Evolutionary conservation across 2,329 filamentous ascomycete species (phyloP).

Genomic region (Trichoderma semiorbis): DNA sequence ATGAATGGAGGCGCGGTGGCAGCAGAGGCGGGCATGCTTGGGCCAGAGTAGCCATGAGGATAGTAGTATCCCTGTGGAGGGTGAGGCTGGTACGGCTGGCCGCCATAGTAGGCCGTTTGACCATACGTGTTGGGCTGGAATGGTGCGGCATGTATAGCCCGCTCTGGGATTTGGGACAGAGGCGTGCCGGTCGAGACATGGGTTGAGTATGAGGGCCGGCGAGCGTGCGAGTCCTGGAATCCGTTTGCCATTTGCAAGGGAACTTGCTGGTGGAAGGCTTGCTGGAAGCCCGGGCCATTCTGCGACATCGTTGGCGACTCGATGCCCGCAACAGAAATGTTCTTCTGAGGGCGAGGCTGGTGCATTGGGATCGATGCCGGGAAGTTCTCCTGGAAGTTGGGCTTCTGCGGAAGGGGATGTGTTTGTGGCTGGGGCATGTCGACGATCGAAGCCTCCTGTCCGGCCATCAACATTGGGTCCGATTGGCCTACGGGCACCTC

Average conservation of each 20-base stretch:
- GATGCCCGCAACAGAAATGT: slow-evolving; percentile 88
- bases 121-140: slow-evolving; percentile 76
- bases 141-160: slow-evolving; percentile 82
- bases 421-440: slow-evolving; percentile 56
- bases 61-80: slow-evolving; percentile 67
- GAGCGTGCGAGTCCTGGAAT: slow-evolving; percentile 60
- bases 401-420: slow-evolving; percentile 57
- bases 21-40: slow-evolving; percentile 48
- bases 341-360: slow-evolving; percentile 91
- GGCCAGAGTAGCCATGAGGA: slow-evolving; percentile 48
- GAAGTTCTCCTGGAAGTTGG: slow-evolving; percentile 54
- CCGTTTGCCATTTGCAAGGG: slow-evolving; percentile 65
- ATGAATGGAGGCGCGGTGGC: slow-evolving; percentile 54
- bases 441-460: slow-evolving; percentile 41
- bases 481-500: slow-evolving; percentile 20
- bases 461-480: slow-evolving; percentile 19
- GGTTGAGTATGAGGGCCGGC: slow-evolving; percentile 66
- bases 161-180: slow-evolving; percentile 86
- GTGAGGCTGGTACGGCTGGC: slow-evolving; percentile 34
- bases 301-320: slow-evolving; percentile 68
- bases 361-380: slow-evolving; percentile 68
- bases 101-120: slow-evolving; percentile 55
- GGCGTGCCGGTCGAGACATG: slow-evolving; percentile 74
- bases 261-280: slow-evolving; percentile 94
- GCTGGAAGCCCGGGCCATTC: slow-evolving; percentile 73